A percentile compares a stretch with the other conserved stretches of the same genome.
Conservation (phyloP, 2,329 filamentous ascomycete genomes). For the Huntiella savannae region DNA sequence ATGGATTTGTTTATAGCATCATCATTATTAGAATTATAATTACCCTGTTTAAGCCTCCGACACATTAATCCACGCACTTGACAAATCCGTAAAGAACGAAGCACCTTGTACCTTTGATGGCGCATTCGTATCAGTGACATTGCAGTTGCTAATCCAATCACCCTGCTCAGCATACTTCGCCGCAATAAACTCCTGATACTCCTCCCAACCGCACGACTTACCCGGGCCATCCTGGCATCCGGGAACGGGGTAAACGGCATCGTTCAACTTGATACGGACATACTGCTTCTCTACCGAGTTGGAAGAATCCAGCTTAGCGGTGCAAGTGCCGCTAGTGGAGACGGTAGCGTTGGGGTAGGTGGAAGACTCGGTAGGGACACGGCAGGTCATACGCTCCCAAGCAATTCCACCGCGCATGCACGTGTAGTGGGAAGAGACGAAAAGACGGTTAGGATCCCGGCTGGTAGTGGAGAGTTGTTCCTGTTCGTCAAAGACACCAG, state of each 20-base stretch:
- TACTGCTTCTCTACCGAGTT: slow-evolving; percentile 21
- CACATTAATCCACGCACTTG: slow-evolving; percentile 19
- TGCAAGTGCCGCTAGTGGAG: background rate
- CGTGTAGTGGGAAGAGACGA: slow-evolving; percentile 34
- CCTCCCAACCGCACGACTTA: slow-evolving; percentile 27
- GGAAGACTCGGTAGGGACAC: slow-evolving; percentile 4
- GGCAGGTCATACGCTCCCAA: slow-evolving; percentile 42
- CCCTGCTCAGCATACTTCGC: slow-evolving; percentile 29
- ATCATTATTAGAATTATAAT: background rate
- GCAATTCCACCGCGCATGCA: slow-evolving; percentile 47
- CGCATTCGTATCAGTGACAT: slow-evolving; percentile 23
- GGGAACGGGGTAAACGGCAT: slow-evolving; percentile 40
- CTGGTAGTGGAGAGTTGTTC: slow-evolving; percentile 26
- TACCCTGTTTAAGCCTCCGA: slow-evolving; percentile 1
- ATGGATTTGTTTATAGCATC: no score
- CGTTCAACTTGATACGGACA: slow-evolving; percentile 40
- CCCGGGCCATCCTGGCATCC: slow-evolving; percentile 37
- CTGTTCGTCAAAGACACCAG: slow-evolving; percentile 42
- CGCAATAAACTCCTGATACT: slow-evolving; percentile 26
- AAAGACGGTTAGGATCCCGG: slow-evolving; percentile 30
- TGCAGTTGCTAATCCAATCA: slow-evolving; percentile 29
- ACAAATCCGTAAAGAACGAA: slow-evolving; percentile 29
- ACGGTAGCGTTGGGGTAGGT: slow-evolving; percentile 9
- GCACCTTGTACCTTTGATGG: slow-evolving; percentile 26
- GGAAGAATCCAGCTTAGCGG: slow-evolving; percentile 4